A percentile compares a stretch with the other conserved stretches of the same genome.
These are phyloP conservation scores for Fusarium lateritium DNA, from an alignment of 2,329 filamentous ascomycete genomes.

Conservation along the genomic window DNA sequence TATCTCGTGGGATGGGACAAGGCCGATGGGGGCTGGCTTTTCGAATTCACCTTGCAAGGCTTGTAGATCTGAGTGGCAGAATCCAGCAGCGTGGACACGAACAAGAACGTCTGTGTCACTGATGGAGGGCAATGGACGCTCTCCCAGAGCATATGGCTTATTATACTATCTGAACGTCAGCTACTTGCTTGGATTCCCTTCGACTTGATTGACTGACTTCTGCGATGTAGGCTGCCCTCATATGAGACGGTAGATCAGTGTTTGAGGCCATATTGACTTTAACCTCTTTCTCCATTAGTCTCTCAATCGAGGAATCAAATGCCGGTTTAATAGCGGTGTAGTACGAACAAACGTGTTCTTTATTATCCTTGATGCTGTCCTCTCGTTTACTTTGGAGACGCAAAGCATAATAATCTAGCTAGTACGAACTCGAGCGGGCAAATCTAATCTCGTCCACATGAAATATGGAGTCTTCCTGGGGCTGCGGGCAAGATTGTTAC, in stretches of 20 bases:
- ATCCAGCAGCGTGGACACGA: conserved; percentile 12
- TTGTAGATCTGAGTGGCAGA: conserved; percentile 26
- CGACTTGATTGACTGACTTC: not conserved
- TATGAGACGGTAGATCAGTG: not conserved
- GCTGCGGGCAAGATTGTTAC: not conserved
- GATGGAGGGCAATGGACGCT: conserved; percentile 5
- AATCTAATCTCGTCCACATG: no score
- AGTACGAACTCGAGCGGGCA: no score
- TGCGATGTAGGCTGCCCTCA: conserved; percentile 18
- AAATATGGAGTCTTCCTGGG: no score
- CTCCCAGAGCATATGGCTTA: conserved; percentile 20
- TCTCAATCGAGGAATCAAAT: no score
- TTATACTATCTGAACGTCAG: conserved; percentile 4
- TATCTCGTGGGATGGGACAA: conserved; percentile 21
- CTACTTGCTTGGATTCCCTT: not conserved
- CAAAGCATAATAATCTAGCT: no score
- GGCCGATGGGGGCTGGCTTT: conserved; percentile 20
- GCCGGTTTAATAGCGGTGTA: no score
- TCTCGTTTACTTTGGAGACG: no score
- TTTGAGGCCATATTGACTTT: not conserved
- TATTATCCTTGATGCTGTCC: no score
- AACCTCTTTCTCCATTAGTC: not conserved
- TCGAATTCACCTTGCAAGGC: conserved; percentile 20
- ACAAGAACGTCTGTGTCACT: conserved; percentile 14
- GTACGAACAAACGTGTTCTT: no score